A percentile compares a stretch with the other conserved stretches of the same genome.
Evolutionary conservation across 1,139 yeast genomes (phyloP).

Genomic region (Entelexis sorbosivorans): DNA sequence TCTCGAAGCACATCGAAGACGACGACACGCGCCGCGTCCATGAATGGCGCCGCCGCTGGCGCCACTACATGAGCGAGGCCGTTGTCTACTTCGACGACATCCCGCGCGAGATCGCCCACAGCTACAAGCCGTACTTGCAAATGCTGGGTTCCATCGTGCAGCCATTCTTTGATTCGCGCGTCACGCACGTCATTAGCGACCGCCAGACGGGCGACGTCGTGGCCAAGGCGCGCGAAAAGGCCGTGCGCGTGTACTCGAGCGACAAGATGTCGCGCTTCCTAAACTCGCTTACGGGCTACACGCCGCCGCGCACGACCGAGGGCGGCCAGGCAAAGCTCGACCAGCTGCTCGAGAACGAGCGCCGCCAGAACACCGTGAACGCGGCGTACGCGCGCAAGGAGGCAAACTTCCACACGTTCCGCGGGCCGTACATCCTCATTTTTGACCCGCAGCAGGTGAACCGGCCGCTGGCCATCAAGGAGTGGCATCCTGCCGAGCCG

Average conservation of each 20-base stretch:
- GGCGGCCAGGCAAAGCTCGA: slow-evolving; percentile 36
- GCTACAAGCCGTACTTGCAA: slow-evolving; percentile 35
- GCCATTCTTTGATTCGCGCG: slow-evolving; percentile 59
- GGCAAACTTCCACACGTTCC: slow-evolving; percentile 64
- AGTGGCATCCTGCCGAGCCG: slow-evolving; percentile 40
- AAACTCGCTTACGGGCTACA: slow-evolving; percentile 50
- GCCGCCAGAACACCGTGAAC: slow-evolving; percentile 62
- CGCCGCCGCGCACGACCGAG: slow-evolving; percentile 13
- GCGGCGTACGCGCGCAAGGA: slow-evolving; percentile 81
- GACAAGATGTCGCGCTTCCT: slow-evolving; percentile 78
- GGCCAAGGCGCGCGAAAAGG: slow-evolving; percentile 44
- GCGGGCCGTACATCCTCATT: slow-evolving; percentile 61
- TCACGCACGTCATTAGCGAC: slow-evolving; percentile 74
- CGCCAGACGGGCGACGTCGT: slow-evolving; percentile 30
- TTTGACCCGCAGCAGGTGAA: slow-evolving; percentile 72
- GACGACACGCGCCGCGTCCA: slow-evolving; percentile 10
- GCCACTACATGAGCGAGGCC: slow-evolving; percentile 59
- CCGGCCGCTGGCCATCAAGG: slow-evolving; percentile 73
- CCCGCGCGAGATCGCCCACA: slow-evolving; percentile 44
- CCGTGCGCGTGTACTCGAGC: slow-evolving; percentile 76
- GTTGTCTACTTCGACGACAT: slow-evolving; percentile 70
- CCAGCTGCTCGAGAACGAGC: slow-evolving; percentile 69
- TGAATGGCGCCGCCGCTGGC: slow-evolving; percentile 74
- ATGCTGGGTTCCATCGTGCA: slow-evolving; percentile 39
- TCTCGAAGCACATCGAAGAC: slow-evolving; percentile 4